Evolutionary conservation across 1,139 yeast genomes (phyloP).

Genomic region (Geotrichum carabidarum): DNA sequence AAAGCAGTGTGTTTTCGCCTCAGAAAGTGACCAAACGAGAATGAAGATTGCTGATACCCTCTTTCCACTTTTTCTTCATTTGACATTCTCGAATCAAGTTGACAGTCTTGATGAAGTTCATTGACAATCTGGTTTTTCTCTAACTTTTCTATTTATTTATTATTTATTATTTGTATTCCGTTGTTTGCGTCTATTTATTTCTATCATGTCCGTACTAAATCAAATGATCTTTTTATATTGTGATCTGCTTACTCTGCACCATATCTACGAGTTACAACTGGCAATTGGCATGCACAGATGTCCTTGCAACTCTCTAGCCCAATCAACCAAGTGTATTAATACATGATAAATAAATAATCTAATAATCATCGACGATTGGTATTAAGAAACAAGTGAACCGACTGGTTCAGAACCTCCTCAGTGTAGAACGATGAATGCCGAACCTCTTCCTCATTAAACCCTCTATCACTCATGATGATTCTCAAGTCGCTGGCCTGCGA

Average conservation of each 20-base stretch:
- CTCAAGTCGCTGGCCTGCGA: conserved; percentile 71
- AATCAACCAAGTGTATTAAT: too few relatives aligned
- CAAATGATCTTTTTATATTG: too few relatives aligned
- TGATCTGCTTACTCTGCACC: too few relatives aligned
- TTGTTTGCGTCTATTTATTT: neutral
- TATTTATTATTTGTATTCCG: neutral
- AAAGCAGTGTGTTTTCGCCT: conserved; percentile 28
- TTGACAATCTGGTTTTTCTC: neutral
- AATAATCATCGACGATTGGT: conserved; percentile 19
- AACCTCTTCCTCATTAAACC: conserved; percentile 84
- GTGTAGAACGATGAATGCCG: conserved; percentile 77
- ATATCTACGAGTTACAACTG: too few relatives aligned
- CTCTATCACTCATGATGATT: conserved; percentile 78
- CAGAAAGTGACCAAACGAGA: conserved; percentile 20
- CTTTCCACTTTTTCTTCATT: neutral
- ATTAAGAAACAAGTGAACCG: conserved; percentile 64
- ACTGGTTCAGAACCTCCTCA: conserved; percentile 69
- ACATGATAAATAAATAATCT: neutral
- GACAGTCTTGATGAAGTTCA: neutral
- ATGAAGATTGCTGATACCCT: neutral
- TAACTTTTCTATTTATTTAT: neutral
- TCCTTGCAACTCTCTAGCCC: too few relatives aligned
- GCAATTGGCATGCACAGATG: too few relatives aligned
- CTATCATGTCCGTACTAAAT: too few relatives aligned
- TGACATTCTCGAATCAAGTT: neutral